Percentiles rank a stretch among this genome's conserved stretches.
Conservation (phyloP, 1,284 basidiomycete genomes). For the Naganishia albida region DNA sequence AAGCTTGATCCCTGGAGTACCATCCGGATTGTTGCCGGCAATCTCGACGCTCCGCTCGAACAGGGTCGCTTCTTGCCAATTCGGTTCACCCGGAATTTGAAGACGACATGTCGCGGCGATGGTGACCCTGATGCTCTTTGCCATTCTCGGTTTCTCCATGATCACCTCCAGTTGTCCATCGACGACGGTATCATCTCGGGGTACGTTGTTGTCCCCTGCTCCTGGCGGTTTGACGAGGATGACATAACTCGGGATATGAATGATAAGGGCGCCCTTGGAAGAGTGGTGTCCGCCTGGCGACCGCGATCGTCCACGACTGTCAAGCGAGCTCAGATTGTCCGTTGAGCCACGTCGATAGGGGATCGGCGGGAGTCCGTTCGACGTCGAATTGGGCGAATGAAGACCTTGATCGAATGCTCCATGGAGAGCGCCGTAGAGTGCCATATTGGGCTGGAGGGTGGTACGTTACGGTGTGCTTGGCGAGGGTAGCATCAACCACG, state of each 20-base stretch:
- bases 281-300: slow-evolving; percentile 32
- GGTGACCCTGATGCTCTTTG: slow-evolving; percentile 45
- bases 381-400: not conserved
- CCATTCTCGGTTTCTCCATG: slow-evolving; percentile 49
- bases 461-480: not conserved
- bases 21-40: slow-evolving; percentile 24
- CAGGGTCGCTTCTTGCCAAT: slow-evolving; percentile 18
- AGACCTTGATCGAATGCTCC: slow-evolving; percentile 15
- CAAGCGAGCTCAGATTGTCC: slow-evolving; percentile 23
- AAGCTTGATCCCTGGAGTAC: slow-evolving; percentile 31
- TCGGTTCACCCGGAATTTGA: slow-evolving; percentile 25
- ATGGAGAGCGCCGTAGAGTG: slow-evolving; percentile 11
- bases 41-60: slow-evolving; percentile 32
- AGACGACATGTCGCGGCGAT: slow-evolving; percentile 29
- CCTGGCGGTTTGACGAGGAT: slow-evolving; percentile 34
- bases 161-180: slow-evolving; percentile 48
- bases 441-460: slow-evolving; percentile 7
- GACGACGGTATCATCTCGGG: slow-evolving; percentile 49
- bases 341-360: slow-evolving; percentile 18
- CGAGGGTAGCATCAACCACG: no score
- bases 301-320: slow-evolving; percentile 10
- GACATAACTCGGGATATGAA: slow-evolving; percentile 30
- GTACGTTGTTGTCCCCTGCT: slow-evolving; percentile 37
- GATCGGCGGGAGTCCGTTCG: slow-evolving; percentile 13
- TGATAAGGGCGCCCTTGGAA: slow-evolving; percentile 30